Evolutionary conservation across 768 basidiomycete species (phyloP), one percentile per base, ranked within the genome.

Genomic region (Kwoniella dejecticola): DNA sequence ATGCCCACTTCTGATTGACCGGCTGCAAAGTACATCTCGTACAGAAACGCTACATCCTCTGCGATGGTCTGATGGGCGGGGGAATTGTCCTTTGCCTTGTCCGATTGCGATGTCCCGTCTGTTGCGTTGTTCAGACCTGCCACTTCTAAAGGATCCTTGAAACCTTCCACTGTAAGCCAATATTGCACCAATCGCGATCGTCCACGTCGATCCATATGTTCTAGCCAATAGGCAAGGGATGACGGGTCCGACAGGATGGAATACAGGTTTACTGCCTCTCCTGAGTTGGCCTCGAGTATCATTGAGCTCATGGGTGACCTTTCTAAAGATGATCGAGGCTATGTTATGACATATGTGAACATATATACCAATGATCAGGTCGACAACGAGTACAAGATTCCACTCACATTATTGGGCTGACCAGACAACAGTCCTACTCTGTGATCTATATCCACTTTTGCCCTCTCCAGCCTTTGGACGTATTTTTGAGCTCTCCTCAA

Each of bases 131-230:
- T 88, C 4, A 89, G 56, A 8, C 62, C 69, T 31, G 55, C 84
- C 2, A 86, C 85, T 77, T 96, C 94, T 26, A 99, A 80, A 0
- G 96, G 96, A 68, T 95, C 91, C 80, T 97, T 97, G 84, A 98
- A 95, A 60, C 91, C 91, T 80, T 99, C 93, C 2, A 97, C 90
- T 0, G 92, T 91, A 1, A 98, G 82, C 95, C 95, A 98, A 79
- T 97, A 99, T 66, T 98, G 95, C 2, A 96, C 91, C 10, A 91
- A 85, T 12, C 90, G 73, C 12, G 93, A 89, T 29, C 89, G 86
- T 62, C 86, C 84, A 7, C 89, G 85, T 13, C 96, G 85, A 68
- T 98, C 96, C 91, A 97, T 94, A 70, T 91, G 96, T 81, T 99
- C 96, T 88, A 97, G 93, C 80, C 95, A 90, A 76, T 96, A 95